phyloP scores from a whole-genome alignment of 2,329 filamentous ascomycete species.

The Colletotrichum liaoningense region DNA sequence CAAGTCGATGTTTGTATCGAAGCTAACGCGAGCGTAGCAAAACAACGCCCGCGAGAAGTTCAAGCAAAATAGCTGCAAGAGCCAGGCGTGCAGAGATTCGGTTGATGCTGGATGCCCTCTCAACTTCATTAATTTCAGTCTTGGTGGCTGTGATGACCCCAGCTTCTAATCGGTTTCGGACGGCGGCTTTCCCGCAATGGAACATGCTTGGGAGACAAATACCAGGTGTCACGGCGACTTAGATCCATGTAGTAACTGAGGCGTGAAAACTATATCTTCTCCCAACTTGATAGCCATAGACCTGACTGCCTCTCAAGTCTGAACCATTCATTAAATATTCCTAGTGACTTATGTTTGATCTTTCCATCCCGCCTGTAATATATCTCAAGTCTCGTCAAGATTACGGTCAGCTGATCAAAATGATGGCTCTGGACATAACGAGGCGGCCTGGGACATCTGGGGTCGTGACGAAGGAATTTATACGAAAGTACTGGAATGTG shows the following conservation, averaged over 20 bases:
- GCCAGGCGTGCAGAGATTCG: constrained; percentile 17
- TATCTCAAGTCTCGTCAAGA: no score
- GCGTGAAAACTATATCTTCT: neutral
- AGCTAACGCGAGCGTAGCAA: neutral
- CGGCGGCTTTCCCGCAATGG: neutral
- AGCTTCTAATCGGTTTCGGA: neutral
- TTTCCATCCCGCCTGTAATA: neutral
- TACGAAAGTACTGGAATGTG: neutral
- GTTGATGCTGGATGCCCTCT: constrained; percentile 17
- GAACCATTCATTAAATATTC: neutral
- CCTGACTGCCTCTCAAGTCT: neutral
- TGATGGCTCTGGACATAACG: no score
- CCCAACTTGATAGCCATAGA: neutral
- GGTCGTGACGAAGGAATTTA: no score
- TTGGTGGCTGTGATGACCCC: constrained; percentile 24
- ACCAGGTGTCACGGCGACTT: neutral
- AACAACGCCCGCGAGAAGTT: constrained; percentile 16
- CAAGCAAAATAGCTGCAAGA: constrained; percentile 16
- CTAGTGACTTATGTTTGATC: neutral
- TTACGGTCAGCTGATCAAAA: no score
- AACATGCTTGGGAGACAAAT: neutral
- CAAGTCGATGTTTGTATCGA: neutral
- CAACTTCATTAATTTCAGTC: constrained; percentile 9
- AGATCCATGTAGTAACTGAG: neutral
- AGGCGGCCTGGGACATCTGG: no score